Evolutionary conservation across 208 protist genomes (phyloP).

Genomic region (Leishmania aethiopica): DNA sequence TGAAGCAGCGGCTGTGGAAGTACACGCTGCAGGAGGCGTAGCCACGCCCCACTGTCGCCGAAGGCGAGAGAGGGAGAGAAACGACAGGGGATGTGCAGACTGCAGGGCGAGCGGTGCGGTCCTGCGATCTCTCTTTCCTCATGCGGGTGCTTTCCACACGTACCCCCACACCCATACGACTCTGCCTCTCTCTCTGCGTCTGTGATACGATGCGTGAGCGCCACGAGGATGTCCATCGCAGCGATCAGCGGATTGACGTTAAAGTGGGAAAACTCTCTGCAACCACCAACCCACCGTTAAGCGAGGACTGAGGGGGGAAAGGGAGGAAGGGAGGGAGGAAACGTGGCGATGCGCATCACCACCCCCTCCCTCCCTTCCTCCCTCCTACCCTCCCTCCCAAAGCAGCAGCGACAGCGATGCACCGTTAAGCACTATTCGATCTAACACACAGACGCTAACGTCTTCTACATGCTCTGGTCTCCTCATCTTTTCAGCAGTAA

Average conservation of each 20-base stretch:
- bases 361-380: not conserved
- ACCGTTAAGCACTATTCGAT: not conserved
- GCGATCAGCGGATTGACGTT: not conserved
- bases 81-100: not conserved
- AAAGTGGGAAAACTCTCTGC: not conserved
- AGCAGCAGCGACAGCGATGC: not conserved
- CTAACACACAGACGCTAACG: not conserved
- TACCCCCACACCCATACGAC: not conserved
- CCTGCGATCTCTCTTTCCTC: not conserved
- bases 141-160: no score
- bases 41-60: not conserved
- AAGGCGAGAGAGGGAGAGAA: not conserved
- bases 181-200: not conserved
- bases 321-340: no score
- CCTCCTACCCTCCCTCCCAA: not conserved
- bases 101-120: not conserved
- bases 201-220: not conserved
- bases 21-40: slow-evolving; percentile 75
- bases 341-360: not conserved
- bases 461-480: not conserved
- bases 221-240: not conserved
- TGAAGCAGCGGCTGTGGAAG: slow-evolving; percentile 84
- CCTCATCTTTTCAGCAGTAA: not conserved
- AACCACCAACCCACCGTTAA: not conserved
- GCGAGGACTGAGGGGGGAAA: not conserved